Percentiles rank a stretch among this genome's conserved stretches.
Conservation (phyloP, 1,284 basidiomycete species). For the Macrocybe sp. region DNA sequence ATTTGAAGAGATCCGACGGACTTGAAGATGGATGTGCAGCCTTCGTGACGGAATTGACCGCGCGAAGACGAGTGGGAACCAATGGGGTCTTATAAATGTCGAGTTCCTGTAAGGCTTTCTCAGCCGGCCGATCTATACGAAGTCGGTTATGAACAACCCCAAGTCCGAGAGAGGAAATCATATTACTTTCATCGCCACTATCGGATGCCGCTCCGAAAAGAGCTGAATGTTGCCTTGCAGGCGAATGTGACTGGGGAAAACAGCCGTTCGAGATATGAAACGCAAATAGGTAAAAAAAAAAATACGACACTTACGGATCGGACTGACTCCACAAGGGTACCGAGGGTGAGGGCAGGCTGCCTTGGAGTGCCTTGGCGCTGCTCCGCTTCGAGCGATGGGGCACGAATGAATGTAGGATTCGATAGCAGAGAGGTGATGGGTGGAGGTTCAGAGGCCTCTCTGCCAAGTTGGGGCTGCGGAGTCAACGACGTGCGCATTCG, state of each 20-base stretch:
- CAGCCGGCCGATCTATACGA: constrained; percentile 44
- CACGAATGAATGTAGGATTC: constrained; percentile 66
- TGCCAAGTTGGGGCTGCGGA: constrained; percentile 51
- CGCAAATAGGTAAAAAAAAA: constrained; percentile 3
- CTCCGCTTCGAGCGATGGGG: constrained; percentile 36
- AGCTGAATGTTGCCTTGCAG: constrained; percentile 45
- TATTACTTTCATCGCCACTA: constrained; percentile 31
- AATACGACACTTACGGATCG: constrained; percentile 39
- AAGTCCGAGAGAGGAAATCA: constrained; percentile 10
- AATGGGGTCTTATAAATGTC: constrained; percentile 75
- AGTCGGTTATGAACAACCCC: constrained; percentile 19
- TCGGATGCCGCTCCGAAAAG: constrained; percentile 36
- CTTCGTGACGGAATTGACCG: constrained; percentile 20
- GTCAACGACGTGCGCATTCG: constrained; percentile 63
- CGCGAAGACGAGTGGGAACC: constrained; percentile 61
- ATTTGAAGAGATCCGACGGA: constrained; percentile 58
- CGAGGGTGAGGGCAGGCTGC: constrained; percentile 45
- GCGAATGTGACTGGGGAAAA: constrained; percentile 36
- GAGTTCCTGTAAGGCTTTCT: constrained; percentile 61
- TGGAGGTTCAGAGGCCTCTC: constrained; percentile 68
- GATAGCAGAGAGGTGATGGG: constrained; percentile 51
- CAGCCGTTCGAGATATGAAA: constrained; percentile 6
- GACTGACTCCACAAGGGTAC: constrained; percentile 54
- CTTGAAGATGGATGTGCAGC: constrained; percentile 19
- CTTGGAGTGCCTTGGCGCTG: constrained; percentile 25